Conservation (phyloP, 2,329 filamentous ascomycete genomes). For the Calonectria pauciramosa region DNA sequence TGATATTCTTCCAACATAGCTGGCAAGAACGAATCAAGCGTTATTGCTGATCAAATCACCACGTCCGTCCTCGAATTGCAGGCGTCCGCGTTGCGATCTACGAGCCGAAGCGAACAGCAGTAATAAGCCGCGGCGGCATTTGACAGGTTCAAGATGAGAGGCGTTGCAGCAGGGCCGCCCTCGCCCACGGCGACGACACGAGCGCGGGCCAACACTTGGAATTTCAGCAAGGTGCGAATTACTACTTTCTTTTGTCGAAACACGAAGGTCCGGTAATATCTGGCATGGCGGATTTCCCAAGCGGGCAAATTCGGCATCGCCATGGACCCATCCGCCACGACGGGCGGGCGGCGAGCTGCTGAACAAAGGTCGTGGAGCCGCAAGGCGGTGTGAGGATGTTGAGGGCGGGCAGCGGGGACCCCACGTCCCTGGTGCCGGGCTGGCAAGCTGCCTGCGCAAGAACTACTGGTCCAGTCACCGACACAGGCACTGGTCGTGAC, state of each 20-base stretch:
- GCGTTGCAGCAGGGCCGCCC: conserved; percentile 53
- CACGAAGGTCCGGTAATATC: not conserved
- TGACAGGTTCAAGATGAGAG: conserved; percentile 45
- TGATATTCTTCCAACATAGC: not conserved
- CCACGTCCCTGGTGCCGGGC: conserved; percentile 36
- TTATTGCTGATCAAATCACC: not conserved
- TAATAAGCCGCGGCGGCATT: conserved; percentile 16
- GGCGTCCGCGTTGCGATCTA: not conserved
- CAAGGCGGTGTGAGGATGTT: conserved; percentile 44
- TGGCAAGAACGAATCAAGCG: not conserved
- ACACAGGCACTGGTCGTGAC: conserved; percentile 21
- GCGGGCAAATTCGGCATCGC: conserved; percentile 39
- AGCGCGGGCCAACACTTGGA: conserved; percentile 56
- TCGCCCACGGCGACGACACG: conserved; percentile 48
- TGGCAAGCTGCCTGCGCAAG: conserved; percentile 15
- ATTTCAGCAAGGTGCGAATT: conserved; percentile 55
- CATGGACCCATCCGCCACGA: conserved; percentile 25
- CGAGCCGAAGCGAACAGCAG: not conserved
- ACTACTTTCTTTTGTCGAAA: conserved; percentile 27
- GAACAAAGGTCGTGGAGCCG: conserved; percentile 33
- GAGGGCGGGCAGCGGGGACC: conserved; percentile 28
- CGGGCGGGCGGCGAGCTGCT: conserved; percentile 1
- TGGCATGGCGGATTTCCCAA: conserved; percentile 28
- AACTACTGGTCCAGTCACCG: conserved; percentile 27
- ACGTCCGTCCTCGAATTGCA: not conserved